These are phyloP conservation scores for Wickerhamomyces sydowiorum DNA, from an alignment of 805 yeast genomes.

Conservation along the genomic window DNA sequence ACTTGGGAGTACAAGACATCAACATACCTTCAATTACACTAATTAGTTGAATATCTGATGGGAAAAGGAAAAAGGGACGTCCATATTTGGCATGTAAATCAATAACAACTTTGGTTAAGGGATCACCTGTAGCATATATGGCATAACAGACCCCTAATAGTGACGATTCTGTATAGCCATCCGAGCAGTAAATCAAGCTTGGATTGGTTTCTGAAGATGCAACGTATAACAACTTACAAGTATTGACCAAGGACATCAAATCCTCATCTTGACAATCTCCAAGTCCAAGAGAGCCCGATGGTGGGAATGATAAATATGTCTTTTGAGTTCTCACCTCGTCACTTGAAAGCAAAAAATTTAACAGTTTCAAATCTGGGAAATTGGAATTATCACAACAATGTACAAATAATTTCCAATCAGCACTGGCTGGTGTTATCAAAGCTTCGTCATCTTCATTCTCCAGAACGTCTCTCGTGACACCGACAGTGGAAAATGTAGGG, in stretches of 20 bases:
- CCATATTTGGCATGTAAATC: slow-evolving; percentile 56
- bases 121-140: slow-evolving; percentile 59
- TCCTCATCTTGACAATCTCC: slow-evolving; percentile 64
- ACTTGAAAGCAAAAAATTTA: slow-evolving; percentile 22
- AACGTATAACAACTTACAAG: slow-evolving; percentile 61
- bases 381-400: slow-evolving; percentile 55
- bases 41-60: slow-evolving; percentile 63
- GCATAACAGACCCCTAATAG: slow-evolving; percentile 65
- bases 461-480: slow-evolving; percentile 28
- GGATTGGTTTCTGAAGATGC: slow-evolving; percentile 25
- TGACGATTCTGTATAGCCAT: slow-evolving; percentile 90
- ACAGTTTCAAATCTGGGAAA: slow-evolving; percentile 41
- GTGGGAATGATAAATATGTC: slow-evolving; percentile 58
- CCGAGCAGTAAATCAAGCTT: slow-evolving; percentile 69
- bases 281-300: slow-evolving; percentile 77
- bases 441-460: slow-evolving; percentile 12
- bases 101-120: slow-evolving; percentile 60
- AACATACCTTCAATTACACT: slow-evolving; percentile 60
- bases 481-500: slow-evolving; percentile 45
- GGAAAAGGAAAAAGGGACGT: slow-evolving; percentile 81
- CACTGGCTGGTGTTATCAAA: slow-evolving; percentile 44
- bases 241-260: slow-evolving; percentile 56
- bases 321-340: slow-evolving; percentile 8
- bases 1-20: slow-evolving; percentile 51
- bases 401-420: slow-evolving; percentile 49